These are phyloP conservation scores for Cladophialophora exuberans DNA, from an alignment of 2,329 filamentous ascomycete species.

Conservation along the genomic window DNA sequence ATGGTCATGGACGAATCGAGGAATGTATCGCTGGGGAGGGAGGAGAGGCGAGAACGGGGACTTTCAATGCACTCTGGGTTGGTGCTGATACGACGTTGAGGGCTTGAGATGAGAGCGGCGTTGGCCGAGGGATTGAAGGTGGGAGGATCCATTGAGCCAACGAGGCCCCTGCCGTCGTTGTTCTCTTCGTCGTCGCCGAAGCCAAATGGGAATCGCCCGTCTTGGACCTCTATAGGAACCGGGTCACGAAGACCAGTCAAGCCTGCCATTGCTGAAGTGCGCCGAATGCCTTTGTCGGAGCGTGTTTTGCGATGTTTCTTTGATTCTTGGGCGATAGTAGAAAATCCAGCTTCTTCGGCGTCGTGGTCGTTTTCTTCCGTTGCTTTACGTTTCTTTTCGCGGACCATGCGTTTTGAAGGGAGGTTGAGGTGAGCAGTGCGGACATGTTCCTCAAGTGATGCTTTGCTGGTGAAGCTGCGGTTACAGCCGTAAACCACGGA, in stretches of 20 bases:
- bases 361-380: conserved; percentile 28
- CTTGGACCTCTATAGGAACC: conserved; percentile 31
- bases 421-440: conserved; percentile 78
- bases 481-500: conserved; percentile 70
- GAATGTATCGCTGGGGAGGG: no score
- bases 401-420: conserved; percentile 44
- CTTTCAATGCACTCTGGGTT: conserved; percentile 13
- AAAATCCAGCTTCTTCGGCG: conserved; percentile 6
- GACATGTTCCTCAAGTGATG: conserved; percentile 80
- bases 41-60: conserved; percentile 22
- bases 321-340: conserved; percentile 5
- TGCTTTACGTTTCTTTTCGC: conserved; percentile 46
- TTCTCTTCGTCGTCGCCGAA: background rate
- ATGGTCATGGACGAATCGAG: conserved; percentile 33
- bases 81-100: no score
- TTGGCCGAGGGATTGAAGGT: background rate
- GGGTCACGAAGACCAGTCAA: conserved; percentile 41
- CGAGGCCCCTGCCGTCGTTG: background rate
- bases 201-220: conserved; percentile 4
- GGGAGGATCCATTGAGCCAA: background rate
- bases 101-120: background rate
- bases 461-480: conserved; percentile 74
- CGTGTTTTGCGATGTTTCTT: conserved; percentile 30
- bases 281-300: conserved; percentile 32
- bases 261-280: conserved; percentile 31